Evolutionary conservation across 345 rosid genomes (phyloP).

Genomic region (Microcos paniculata): DNA sequence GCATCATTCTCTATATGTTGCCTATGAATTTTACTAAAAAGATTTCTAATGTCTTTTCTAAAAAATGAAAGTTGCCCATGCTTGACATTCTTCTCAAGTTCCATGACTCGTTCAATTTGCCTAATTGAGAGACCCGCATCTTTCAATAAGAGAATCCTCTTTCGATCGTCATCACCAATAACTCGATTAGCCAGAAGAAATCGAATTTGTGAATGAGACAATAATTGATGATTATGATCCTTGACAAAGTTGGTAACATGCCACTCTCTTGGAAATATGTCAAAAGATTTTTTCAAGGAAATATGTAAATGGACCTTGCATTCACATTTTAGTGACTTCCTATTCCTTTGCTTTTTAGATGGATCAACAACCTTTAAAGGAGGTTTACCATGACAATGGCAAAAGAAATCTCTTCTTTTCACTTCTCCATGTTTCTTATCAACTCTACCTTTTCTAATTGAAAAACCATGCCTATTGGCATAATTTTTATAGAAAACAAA

Average conservation of each 20-base stretch:
- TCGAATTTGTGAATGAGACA: not conserved
- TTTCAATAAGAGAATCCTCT: not conserved
- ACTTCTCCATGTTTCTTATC: not conserved
- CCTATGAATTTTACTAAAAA: too few species aligned
- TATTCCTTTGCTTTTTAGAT: not conserved
- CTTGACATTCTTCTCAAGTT: not conserved
- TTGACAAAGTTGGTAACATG: not conserved
- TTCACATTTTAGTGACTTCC: not conserved
- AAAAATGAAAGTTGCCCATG: not conserved
- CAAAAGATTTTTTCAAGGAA: constrained; percentile 2
- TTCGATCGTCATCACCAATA: not conserved
- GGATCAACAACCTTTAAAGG: too few species aligned
- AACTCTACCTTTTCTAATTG: not conserved
- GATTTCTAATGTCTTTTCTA: not conserved
- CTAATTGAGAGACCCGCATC: not conserved
- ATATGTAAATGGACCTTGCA: not conserved
- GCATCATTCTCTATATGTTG: too few species aligned
- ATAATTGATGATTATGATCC: not conserved
- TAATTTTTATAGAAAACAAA: not conserved
- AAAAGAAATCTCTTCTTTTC: not conserved
- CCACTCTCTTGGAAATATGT: not conserved
- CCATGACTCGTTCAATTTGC: constrained; percentile 5
- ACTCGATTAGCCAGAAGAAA: not conserved
- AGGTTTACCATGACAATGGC: not conserved
- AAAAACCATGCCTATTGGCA: not conserved